Evolutionary conservation across 2,329 filamentous ascomycete species (phyloP), one percentile per base, ranked within the genome.

Genomic region (Trichoderma arundinaceum): DNA sequence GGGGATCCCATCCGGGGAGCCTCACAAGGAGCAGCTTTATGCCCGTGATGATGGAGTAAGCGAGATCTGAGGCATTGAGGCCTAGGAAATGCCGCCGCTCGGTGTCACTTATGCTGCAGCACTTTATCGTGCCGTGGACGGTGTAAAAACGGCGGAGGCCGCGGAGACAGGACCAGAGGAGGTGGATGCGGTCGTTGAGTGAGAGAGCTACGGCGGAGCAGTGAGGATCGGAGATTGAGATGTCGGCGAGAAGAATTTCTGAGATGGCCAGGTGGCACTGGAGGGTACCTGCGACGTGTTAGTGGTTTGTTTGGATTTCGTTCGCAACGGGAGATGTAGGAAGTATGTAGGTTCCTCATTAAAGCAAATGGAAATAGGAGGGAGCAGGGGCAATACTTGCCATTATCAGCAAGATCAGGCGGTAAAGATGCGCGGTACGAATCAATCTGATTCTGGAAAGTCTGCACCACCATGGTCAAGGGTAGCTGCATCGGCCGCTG

Each of bases 161-260:
- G 4, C 73, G 71, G 39, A 81, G 72, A 67, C 82, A 83, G 9
- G 72, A 71, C 79, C 79, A 81, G n/a, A 85, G 78, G 17, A 84
- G 75, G 19, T 78, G 75, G 1, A 83, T 73, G 7, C 82, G 78
- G 38, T 82, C 79, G 1, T 76, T 72, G 8, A 74, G 68, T 4
- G 77, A 61, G 59, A 82, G 72, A 48, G 72, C 72, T 2, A 72
- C 69, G 8, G 74, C 65, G 9, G 69, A 69, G 49, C 74, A 74
- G 67, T 75, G 72, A 28, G 73, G 69, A 3, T 82, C 81, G 4
- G 79, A 77, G 33, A 84, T 73, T 66, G 76, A 79, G 43, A 81
- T 73, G 67, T 84, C 83, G 68, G 80, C 82, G 17, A 84, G 73
- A 4, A 85, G 77, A 8, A 82, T 74, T 68, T 84, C 78, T 22